phyloP scores from a whole-genome alignment of 495 filamentous ascomycete species.

The Talaromyces proteolyticus region DNA sequence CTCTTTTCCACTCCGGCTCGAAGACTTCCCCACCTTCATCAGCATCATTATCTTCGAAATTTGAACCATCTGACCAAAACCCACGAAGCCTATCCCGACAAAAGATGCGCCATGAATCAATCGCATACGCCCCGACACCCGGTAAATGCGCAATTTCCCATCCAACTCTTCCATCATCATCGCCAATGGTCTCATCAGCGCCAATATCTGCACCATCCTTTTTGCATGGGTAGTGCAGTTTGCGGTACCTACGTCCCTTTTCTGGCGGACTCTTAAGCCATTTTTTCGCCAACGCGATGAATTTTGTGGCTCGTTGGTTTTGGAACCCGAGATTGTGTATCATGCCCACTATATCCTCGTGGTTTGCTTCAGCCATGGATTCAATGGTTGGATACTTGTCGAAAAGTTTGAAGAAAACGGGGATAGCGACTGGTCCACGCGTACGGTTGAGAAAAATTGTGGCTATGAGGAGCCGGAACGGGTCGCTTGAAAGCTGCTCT shows the following conservation, averaged over 20 bases:
- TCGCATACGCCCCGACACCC: slow-evolving; percentile 74
- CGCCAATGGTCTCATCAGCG: slow-evolving; percentile 38
- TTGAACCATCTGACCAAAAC: neutral
- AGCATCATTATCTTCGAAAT: slow-evolving; percentile 1
- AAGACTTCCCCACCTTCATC: slow-evolving; percentile 16
- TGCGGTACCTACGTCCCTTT: slow-evolving; percentile 53
- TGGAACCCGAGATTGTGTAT: slow-evolving; percentile 75
- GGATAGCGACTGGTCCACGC: slow-evolving; percentile 65
- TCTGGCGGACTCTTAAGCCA: slow-evolving; percentile 65
- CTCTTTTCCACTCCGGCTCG: slow-evolving; percentile 77
- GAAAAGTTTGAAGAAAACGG: slow-evolving; percentile 67
- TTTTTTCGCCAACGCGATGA: slow-evolving; percentile 59
- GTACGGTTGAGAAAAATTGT: slow-evolving; percentile 83
- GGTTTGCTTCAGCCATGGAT: slow-evolving; percentile 53
- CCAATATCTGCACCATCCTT: slow-evolving; percentile 52
- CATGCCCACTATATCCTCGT: slow-evolving; percentile 50
- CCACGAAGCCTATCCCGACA: slow-evolving; percentile 74
- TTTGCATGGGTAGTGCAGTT: slow-evolving; percentile 60
- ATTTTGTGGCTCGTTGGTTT: slow-evolving; percentile 52
- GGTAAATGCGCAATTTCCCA: slow-evolving; percentile 90
- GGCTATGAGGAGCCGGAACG: slow-evolving; percentile 68
- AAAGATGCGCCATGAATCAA: slow-evolving; percentile 94
- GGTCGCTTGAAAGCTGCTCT: slow-evolving; percentile 65
- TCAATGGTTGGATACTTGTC: slow-evolving; percentile 60
- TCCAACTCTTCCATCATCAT: slow-evolving; percentile 40